Conservation (phyloP, 345 rosid species). For the Arabidopsis arenosa region DNA sequence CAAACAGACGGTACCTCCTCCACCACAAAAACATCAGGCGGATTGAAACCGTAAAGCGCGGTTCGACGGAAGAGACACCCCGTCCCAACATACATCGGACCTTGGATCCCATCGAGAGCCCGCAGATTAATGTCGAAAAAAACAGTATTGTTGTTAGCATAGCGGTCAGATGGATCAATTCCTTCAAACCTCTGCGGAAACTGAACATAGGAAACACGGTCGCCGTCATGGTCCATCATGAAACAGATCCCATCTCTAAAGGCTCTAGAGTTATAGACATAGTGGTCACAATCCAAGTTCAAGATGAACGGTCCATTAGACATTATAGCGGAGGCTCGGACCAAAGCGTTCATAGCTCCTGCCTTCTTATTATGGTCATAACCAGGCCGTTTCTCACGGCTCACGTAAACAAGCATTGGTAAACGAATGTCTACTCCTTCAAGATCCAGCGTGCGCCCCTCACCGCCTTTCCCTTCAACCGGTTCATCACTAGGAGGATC, state of each 20-base stretch:
- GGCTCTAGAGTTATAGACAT: conserved; percentile 72
- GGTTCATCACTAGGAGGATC: conserved; percentile 68
- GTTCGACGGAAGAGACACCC: conserved; percentile 86
- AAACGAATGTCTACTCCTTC: conserved; percentile 76
- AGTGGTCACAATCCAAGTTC: conserved; percentile 88
- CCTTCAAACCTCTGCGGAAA: conserved; percentile 94
- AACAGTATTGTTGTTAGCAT: conserved; percentile 84
- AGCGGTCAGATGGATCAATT: conserved; percentile 81
- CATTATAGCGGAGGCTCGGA: conserved; percentile 81
- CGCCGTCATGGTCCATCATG: conserved; percentile 84
- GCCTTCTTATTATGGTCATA: conserved; percentile 94
- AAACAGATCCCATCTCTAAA: conserved; percentile 86
- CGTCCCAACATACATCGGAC: conserved; percentile 87
- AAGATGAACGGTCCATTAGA: conserved; percentile 90
- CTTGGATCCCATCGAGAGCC: conserved; percentile 89
- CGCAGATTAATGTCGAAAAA: conserved; percentile 83
- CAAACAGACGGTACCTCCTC: conserved; percentile 42
- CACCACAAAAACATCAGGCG: conserved; percentile 51
- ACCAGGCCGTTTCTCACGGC: conserved; percentile 86
- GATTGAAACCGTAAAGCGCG: conserved; percentile 80
- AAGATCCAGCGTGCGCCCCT: conserved; percentile 42
- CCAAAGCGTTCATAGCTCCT: conserved; percentile 93
- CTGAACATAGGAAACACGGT: conserved; percentile 68
- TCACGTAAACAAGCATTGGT: conserved; percentile 80
- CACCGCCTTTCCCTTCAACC: conserved; percentile 39